These are phyloP conservation scores for Entomortierella parvispora DNA, from an alignment of 192 early-diverging fungal genomes.

Conservation along the genomic window DNA sequence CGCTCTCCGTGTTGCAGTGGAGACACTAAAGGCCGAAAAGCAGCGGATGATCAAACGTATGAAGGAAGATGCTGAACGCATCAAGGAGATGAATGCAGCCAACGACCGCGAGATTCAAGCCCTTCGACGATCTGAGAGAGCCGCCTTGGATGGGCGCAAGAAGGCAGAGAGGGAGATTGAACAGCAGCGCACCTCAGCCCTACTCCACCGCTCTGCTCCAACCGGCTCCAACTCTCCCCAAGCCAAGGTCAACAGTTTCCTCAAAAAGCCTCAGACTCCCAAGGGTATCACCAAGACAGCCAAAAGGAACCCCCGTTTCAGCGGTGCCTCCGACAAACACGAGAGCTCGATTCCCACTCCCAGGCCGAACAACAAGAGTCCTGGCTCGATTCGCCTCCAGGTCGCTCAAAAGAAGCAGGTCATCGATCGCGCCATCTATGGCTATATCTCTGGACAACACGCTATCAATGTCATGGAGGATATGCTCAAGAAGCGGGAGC, in stretches of 20 bases:
- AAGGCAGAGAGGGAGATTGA: slow-evolving; percentile 64
- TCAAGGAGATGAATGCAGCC: slow-evolving; percentile 66
- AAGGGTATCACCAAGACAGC: slow-evolving; percentile 53
- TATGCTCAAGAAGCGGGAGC: slow-evolving; percentile 59
- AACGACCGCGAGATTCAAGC: slow-evolving; percentile 69
- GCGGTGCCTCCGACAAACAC: slow-evolving; percentile 27
- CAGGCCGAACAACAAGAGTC: slow-evolving; percentile 8
- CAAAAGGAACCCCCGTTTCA: slow-evolving; percentile 47
- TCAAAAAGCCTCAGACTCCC: slow-evolving; percentile 62
- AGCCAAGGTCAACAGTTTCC: slow-evolving; percentile 58
- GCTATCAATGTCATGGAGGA: slow-evolving; percentile 64
- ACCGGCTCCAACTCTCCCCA: slow-evolving; percentile 44
- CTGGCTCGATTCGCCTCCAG: slow-evolving; percentile 28
- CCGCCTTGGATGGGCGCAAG: slow-evolving; percentile 59
- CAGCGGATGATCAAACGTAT: slow-evolving; percentile 78
- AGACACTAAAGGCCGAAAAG: slow-evolving; percentile 80
- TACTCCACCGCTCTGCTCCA: slow-evolving; percentile 57
- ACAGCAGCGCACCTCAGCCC: slow-evolving; percentile 42
- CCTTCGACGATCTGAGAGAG: slow-evolving; percentile 64
- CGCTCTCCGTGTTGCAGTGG: slow-evolving; percentile 72
- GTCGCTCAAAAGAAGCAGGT: slow-evolving; percentile 63
- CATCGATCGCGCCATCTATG: slow-evolving; percentile 62
- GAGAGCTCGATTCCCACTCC: slow-evolving; percentile 11
- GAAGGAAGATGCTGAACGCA: slow-evolving; percentile 70
- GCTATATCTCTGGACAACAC: slow-evolving; percentile 64